Evolutionary conservation across 1,284 basidiomycete genomes (phyloP).

Genomic region (Ustilago shanxiensis): DNA sequence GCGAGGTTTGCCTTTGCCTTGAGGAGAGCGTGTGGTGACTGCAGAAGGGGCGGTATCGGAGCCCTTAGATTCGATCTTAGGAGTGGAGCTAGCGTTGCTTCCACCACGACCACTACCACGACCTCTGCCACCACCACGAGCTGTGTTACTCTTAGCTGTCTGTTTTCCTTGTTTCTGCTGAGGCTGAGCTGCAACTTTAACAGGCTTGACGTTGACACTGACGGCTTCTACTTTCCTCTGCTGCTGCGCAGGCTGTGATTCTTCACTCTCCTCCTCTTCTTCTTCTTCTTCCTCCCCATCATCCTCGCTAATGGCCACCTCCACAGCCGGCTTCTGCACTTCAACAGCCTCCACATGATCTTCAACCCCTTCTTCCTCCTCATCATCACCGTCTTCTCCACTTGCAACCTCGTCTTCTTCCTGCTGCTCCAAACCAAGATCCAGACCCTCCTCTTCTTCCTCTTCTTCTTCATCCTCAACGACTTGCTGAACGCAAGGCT

Average conservation of each 20-base stretch:
- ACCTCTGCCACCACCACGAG: constrained; percentile 19
- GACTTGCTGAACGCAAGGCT: background rate
- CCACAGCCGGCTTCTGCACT: background rate
- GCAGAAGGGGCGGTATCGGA: background rate
- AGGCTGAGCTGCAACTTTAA: background rate
- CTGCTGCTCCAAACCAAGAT: constrained; percentile 4
- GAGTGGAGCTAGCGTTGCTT: too few relatives aligned
- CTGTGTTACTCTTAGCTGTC: background rate
- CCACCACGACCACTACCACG: background rate
- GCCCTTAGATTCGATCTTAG: too few relatives aligned
- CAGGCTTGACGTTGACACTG: background rate
- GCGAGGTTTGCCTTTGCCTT: background rate
- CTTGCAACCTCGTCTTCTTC: background rate
- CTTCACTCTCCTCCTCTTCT: background rate
- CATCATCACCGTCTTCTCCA: constrained; percentile 1
- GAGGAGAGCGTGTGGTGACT: background rate
- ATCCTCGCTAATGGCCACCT: background rate
- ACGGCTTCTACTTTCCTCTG: background rate
- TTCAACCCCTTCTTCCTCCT: background rate
- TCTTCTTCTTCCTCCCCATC: background rate
- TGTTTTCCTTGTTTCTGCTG: background rate
- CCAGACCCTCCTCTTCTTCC: background rate
- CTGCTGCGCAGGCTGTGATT: background rate
- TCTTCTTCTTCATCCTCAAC: background rate
- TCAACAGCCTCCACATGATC: background rate